Conservation (phyloP, 176 grass and related monocot genomes). For the Ensete ventricosum region DNA sequence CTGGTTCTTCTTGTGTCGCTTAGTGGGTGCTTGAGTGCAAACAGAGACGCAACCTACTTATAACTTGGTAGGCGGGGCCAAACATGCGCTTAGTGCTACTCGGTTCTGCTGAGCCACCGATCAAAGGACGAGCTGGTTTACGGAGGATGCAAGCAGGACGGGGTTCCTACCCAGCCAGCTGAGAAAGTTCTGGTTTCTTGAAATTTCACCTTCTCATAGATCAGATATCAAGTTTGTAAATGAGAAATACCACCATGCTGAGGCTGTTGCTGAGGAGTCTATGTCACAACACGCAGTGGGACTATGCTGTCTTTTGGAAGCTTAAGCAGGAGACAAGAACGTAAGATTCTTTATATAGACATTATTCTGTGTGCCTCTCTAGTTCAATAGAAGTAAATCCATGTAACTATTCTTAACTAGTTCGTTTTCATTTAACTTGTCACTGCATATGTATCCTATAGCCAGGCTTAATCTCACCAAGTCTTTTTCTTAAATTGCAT, state of each 20-base stretch:
- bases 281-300: constrained; percentile 52
- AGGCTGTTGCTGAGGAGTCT: constrained; percentile 34
- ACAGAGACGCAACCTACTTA: neutral
- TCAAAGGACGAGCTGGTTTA: constrained; percentile 55
- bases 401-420: too few species aligned
- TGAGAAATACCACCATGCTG: constrained; percentile 15
- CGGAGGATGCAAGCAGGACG: constrained; percentile 56
- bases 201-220: constrained; percentile 9
- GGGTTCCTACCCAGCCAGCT: constrained; percentile 60
- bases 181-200: constrained; percentile 14
- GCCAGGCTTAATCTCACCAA: too few species aligned
- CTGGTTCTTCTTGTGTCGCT: constrained; percentile 1
- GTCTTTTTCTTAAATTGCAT: too few species aligned
- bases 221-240: constrained; percentile 2
- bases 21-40: neutral
- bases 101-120: constrained; percentile 40
- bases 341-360: constrained; percentile 27
- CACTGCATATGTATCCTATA: too few species aligned
- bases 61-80: constrained; percentile 9
- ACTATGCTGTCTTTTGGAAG: constrained; percentile 64
- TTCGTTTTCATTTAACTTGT: too few species aligned
- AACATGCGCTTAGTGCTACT: constrained; percentile 51
- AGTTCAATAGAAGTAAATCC: too few species aligned
- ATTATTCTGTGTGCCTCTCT: too few species aligned
- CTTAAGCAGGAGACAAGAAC: constrained; percentile 18